Conservation (phyloP, 2,329 filamentous ascomycete genomes). For the Myriosclerotinia duriaeana region DNA sequence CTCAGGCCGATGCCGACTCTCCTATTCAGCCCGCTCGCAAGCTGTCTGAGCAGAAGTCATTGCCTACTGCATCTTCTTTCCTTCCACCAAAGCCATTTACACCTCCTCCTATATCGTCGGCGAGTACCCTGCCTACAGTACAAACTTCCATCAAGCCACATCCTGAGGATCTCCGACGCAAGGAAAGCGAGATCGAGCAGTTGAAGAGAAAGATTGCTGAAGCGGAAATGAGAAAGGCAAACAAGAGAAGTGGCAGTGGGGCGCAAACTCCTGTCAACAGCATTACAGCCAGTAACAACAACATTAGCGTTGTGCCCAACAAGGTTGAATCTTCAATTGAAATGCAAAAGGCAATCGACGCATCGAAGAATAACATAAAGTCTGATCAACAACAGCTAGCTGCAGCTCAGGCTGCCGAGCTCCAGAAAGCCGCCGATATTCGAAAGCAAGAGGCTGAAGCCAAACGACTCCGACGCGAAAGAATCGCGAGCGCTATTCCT, state of each 20-base stretch:
- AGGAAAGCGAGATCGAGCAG: slow-evolving; percentile 59
- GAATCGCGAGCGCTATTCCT: slow-evolving; percentile 39
- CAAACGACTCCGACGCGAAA: slow-evolving; percentile 39
- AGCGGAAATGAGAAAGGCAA: slow-evolving; percentile 37
- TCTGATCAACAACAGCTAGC: slow-evolving; percentile 34
- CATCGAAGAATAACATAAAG: slow-evolving; percentile 29
- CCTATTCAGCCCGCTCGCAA: slow-evolving; percentile 30
- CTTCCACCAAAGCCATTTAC: slow-evolving; percentile 44
- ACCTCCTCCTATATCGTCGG: slow-evolving; percentile 32
- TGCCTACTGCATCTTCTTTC: slow-evolving; percentile 43
- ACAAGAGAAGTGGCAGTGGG: slow-evolving; percentile 36
- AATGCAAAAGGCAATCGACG: slow-evolving; percentile 35
- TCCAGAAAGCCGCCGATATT: slow-evolving; percentile 32
- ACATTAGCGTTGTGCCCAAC: slow-evolving; percentile 19
- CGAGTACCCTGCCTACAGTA: slow-evolving; percentile 33
- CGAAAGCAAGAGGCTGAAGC: slow-evolving; percentile 34
- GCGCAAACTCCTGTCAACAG: slow-evolving; percentile 34
- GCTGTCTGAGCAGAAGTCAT: slow-evolving; percentile 30
- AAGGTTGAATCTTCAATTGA: slow-evolving; percentile 35
- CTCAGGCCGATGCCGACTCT: slow-evolving; percentile 51
- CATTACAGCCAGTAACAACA: slow-evolving; percentile 22
- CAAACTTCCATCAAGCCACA: slow-evolving; percentile 27
- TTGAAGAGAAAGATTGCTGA: slow-evolving; percentile 49
- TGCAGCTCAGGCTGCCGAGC: slow-evolving; percentile 35
- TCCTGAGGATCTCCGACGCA: slow-evolving; percentile 49